Base-by-base conservation (phyloP, 495 filamentous ascomycete species). In the Articulospora tetracladia region DNA sequence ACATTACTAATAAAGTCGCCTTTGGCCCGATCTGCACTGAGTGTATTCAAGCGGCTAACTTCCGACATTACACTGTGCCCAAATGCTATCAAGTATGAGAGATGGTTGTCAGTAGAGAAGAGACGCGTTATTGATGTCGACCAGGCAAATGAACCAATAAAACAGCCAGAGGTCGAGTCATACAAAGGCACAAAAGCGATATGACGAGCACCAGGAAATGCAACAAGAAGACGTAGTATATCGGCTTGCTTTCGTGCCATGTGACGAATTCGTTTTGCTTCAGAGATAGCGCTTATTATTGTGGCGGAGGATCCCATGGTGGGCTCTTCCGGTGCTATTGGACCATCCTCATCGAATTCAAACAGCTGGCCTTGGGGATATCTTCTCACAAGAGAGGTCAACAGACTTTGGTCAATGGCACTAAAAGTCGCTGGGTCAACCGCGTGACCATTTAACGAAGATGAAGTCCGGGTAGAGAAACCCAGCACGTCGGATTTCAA, bases 1-100 rank as follows among this genome's bases (percentile, higher is more conserved):
- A 92, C 78, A 15, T 84, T 89, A 0, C 83, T 83, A 32, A 92
- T 83, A 57, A 91, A 85, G 53, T 86, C 86, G 1, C 80, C 79
- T 63, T 91, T 91, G 10, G 77, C 72, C 27, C 68, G 72, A 57
- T 73, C 71, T 7, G 73, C 74, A 4, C 67, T 70, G n/a, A 77
- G 27, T 3, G 74, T 69, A 39, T 77, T 72, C 4, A 85, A 64
- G 24, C 81, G 79, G 1, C 76, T 76, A 1, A 86, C 76, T 62
- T 86, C 83, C 3, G 77, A 74, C 34, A 80, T 76, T 12, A 82
- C 74, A 17, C 73, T 74, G 50, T 84, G 76, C 0, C 77, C 74
- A 62, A 85, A 84, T 0, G 77, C 74, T 32, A 77, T 74, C 51
- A 85, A 69, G 51, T 79, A 79, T 44, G 75, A 70, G 8, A 85